Evolutionary conservation across 116 monocot genomes (phyloP), one percentile per base, ranked within the genome.

Genomic region (Trichopus zeylanicus): DNA sequence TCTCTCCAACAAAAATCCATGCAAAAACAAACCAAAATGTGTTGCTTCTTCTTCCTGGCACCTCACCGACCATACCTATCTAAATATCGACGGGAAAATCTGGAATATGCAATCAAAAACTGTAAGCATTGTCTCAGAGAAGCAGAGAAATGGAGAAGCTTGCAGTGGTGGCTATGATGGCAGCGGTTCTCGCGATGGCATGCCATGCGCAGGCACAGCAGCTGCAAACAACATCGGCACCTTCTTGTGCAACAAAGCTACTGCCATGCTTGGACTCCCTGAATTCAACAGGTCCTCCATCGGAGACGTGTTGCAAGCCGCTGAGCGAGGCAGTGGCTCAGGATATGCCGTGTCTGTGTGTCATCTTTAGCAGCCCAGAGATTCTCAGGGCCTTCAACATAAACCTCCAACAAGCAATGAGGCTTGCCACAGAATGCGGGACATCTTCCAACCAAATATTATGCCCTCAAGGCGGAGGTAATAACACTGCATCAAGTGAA

Each of bases 261-360:
- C 46, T 71, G 9, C 64, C 82, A 1, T 82, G 82, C 51, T 61
- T 42, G 4, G 13, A 42, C n/a, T 42, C 42, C 13, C 4, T 42
- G 42, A 42, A 42, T 3, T n/a, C n/a, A n/a, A 53, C 51, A 22
- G 62, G 24, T 9, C 16, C 18, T 11, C 84, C 84, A 31, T 70
- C 79, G 31, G 62, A 52, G 10, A 65, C 39, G 19, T 84, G 84
- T 69, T 84, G 84, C 63, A 29, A 19, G 38, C 75, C 84, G n/a
- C 58, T 84, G 20, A 55, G 46, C 58, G 60, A 84, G 21, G 66
- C 73, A 3, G 35, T 79, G 30, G 24, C 27, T 12, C 47, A 54
- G 21, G 79, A 84, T 15, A 19, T 61, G 33, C 32, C 46, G n/a
- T 84, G 84, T 66, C 79, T 84, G 32, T 84, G 84, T 56, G 22